Evolutionary conservation across 805 yeast genomes (phyloP).

Genomic region (Lipomyces anomalus): DNA sequence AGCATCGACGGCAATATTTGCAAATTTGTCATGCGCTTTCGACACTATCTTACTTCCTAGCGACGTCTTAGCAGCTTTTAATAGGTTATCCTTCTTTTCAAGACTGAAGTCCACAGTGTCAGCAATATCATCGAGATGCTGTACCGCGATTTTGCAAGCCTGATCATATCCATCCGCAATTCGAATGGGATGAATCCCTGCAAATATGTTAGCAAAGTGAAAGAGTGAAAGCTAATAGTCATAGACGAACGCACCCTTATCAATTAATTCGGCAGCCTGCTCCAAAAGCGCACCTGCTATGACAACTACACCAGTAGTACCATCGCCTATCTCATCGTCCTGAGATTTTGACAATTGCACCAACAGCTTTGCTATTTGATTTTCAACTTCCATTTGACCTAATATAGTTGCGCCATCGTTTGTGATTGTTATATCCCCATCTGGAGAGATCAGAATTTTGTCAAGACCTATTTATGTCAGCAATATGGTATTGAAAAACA

Average conservation of each 20-base stretch:
- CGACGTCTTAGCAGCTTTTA: slow-evolving; percentile 91
- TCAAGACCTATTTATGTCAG: slow-evolving; percentile 52
- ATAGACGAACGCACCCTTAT: slow-evolving; percentile 42
- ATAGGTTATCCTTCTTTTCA: slow-evolving; percentile 48
- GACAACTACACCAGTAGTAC: slow-evolving; percentile 98
- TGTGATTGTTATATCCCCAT: slow-evolving; percentile 96
- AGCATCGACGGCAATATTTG: slow-evolving; percentile 95
- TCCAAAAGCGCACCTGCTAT: slow-evolving; percentile 90
- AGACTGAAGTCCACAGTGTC: slow-evolving; percentile 53
- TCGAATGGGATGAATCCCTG: slow-evolving; percentile 92
- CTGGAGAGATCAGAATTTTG: slow-evolving; percentile 89
- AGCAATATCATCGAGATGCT: slow-evolving; percentile 65
- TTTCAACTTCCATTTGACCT: slow-evolving; percentile 91
- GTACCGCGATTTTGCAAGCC: slow-evolving; percentile 88
- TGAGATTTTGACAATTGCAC: slow-evolving; percentile 90
- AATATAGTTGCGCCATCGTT: slow-evolving; percentile 98
- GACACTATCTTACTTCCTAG: slow-evolving; percentile 94
- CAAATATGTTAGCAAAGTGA: no score
- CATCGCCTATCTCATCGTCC: slow-evolving; percentile 98
- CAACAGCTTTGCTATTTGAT: slow-evolving; percentile 89
- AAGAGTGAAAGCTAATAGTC: not conserved
- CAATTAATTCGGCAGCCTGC: slow-evolving; percentile 89
- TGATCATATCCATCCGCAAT: slow-evolving; percentile 96
- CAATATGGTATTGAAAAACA: not conserved
- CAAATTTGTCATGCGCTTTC: slow-evolving; percentile 87